Evolutionary conservation across 202 grass and related monocot species (phyloP).

Genomic region (Setaria viridis): DNA sequence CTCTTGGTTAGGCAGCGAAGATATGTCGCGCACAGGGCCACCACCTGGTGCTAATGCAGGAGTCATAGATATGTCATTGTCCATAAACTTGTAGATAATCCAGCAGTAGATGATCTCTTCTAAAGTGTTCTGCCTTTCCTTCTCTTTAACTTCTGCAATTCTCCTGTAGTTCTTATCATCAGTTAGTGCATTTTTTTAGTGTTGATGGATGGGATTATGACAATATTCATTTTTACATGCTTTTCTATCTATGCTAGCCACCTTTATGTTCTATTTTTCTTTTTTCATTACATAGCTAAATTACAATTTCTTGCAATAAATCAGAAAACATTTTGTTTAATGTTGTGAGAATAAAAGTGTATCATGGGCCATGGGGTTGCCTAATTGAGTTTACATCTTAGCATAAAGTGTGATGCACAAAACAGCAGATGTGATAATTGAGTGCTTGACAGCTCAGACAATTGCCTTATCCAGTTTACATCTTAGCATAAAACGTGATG

Average conservation of each 20-base stretch:
- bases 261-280: neutral
- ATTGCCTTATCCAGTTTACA: neutral
- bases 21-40: conserved; percentile 61
- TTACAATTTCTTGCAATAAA: neutral
- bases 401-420: neutral
- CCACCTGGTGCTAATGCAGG: conserved; percentile 58
- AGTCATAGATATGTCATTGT: conserved; percentile 80
- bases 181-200: conserved; percentile 5
- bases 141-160: conserved; percentile 98
- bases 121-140: conserved; percentile 75
- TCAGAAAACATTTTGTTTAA: neutral
- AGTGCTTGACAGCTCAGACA: neutral
- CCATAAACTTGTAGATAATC: conserved; percentile 86
- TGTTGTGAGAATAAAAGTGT: neutral
- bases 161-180: conserved; percentile 64
- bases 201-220: neutral
- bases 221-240: neutral
- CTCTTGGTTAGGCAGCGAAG: conserved; percentile 72
- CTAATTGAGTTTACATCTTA: neutral
- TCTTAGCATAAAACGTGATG: neutral
- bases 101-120: conserved; percentile 97
- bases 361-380: neutral
- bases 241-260: conserved; percentile 1
- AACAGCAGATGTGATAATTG: neutral
- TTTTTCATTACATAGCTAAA: neutral